A percentile compares a stretch with the other conserved stretches of the same genome.
Evolutionary conservation across 345 rosid genomes (phyloP).

Genomic region (Populus davidiana): DNA sequence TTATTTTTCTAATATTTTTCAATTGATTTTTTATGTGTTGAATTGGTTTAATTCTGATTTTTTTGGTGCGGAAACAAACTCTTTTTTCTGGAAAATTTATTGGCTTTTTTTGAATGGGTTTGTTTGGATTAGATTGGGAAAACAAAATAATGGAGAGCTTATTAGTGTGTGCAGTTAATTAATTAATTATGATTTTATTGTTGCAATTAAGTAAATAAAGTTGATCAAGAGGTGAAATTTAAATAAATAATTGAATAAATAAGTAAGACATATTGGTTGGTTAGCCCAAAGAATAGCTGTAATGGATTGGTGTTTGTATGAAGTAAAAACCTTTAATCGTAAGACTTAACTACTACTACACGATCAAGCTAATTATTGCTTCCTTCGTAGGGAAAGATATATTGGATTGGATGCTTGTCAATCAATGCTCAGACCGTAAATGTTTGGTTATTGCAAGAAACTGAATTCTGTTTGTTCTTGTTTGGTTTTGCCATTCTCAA

Average conservation of each 20-base stretch:
- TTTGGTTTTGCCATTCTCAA: not conserved
- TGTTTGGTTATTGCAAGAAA: not conserved
- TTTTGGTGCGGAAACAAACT: not conserved
- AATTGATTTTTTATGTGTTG: not conserved
- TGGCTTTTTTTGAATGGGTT: no score
- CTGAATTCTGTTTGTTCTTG: not conserved
- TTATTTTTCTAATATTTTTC: not conserved
- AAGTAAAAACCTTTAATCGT: not conserved
- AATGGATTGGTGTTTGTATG: not conserved
- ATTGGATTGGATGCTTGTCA: not conserved
- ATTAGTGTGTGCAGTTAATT: not conserved
- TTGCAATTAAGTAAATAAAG: no score
- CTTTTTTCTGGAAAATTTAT: no score
- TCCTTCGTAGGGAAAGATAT: not conserved
- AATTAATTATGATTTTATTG: not conserved
- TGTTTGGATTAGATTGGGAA: not conserved
- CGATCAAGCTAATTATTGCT: not conserved
- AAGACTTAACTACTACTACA: not conserved
- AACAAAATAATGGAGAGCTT: not conserved
- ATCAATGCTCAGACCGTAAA: not conserved
- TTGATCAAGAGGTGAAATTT: no score
- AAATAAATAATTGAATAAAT: no score
- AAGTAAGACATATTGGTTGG: no score
- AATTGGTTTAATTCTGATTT: not conserved
- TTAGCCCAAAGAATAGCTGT: no score